Evolutionary conservation across 805 yeast genomes (phyloP).

Genomic region (Starmera pachycereana): DNA sequence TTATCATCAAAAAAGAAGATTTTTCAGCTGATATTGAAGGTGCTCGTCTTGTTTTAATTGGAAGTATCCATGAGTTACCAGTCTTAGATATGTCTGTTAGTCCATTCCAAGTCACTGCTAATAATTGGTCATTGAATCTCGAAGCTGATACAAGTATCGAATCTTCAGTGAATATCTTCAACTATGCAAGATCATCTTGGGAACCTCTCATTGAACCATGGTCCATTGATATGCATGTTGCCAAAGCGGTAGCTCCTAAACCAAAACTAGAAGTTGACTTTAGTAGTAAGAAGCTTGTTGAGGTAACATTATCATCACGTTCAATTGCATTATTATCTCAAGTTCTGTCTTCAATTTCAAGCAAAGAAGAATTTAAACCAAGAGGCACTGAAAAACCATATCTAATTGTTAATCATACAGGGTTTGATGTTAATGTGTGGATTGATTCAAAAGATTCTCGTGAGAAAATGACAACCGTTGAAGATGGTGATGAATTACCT

Average conservation of each 20-base stretch:
- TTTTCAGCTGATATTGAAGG: conserved; percentile 63
- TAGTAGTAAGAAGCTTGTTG: conserved; percentile 67
- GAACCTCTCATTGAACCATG: conserved; percentile 89
- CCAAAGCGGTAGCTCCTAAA: conserved; percentile 35
- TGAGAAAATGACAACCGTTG: conserved; percentile 23
- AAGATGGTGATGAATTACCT: conserved; percentile 41
- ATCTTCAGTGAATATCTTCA: conserved; percentile 65
- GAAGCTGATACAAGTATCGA: conserved; percentile 58
- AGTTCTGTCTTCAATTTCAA: conserved; percentile 46
- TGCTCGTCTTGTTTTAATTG: conserved; percentile 69
- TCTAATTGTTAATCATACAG: conserved; percentile 73
- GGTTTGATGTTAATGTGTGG: conserved; percentile 76
- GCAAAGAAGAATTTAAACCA: conserved; percentile 43
- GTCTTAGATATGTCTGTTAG: conserved; percentile 66
- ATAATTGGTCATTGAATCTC: conserved; percentile 81
- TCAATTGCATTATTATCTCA: conserved; percentile 71
- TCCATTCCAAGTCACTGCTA: conserved; percentile 57
- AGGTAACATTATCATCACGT: conserved; percentile 71
- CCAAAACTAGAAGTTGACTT: conserved; percentile 52
- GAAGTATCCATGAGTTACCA: conserved; percentile 87
- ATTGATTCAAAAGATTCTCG: conserved; percentile 33
- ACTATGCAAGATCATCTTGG: conserved; percentile 87
- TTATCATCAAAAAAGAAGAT: conserved; percentile 58
- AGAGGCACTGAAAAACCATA: conserved; percentile 82
- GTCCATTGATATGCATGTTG: conserved; percentile 64